Conservation (phyloP, 2,329 filamentous ascomycete genomes). For the Metarhizium album region DNA sequence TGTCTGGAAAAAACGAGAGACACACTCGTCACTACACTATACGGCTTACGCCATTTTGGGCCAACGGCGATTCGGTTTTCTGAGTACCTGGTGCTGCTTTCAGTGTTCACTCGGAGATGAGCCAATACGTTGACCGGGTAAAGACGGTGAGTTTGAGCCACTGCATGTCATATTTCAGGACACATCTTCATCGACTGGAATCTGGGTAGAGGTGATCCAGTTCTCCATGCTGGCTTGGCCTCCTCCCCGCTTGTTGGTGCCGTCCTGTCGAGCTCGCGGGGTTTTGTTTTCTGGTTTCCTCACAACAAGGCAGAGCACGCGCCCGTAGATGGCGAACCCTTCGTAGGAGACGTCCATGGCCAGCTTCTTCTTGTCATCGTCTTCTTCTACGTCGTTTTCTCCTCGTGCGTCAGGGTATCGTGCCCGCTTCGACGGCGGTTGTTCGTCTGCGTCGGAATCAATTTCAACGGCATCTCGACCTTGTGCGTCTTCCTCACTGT, state of each 20-base stretch:
- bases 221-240: slow-evolving; percentile 71
- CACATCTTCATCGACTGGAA: slow-evolving; percentile 32
- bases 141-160: not conserved
- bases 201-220: slow-evolving; percentile 73
- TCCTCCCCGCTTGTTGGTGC: slow-evolving; percentile 29
- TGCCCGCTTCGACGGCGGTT: slow-evolving; percentile 35
- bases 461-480: slow-evolving; percentile 21
- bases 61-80: not conserved
- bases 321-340: slow-evolving; percentile 90
- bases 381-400: slow-evolving; percentile 18
- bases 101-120: not conserved
- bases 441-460: slow-evolving; percentile 28
- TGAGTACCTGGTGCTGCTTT: no score
- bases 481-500: slow-evolving; percentile 20
- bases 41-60: not conserved
- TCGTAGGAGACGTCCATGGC: slow-evolving; percentile 81
- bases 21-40: not conserved
- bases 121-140: not conserved
- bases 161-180: slow-evolving; percentile 12
- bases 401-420: slow-evolving; percentile 20
- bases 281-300: slow-evolving; percentile 54
- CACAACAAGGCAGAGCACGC: slow-evolving; percentile 83
- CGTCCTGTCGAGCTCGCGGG: slow-evolving; percentile 20
- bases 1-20: not conserved
- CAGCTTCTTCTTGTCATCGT: slow-evolving; percentile 83